These are phyloP conservation scores for Phlebiopsis gigantea DNA, from an alignment of 768 basidiomycete species.

Conservation along the genomic window DNA sequence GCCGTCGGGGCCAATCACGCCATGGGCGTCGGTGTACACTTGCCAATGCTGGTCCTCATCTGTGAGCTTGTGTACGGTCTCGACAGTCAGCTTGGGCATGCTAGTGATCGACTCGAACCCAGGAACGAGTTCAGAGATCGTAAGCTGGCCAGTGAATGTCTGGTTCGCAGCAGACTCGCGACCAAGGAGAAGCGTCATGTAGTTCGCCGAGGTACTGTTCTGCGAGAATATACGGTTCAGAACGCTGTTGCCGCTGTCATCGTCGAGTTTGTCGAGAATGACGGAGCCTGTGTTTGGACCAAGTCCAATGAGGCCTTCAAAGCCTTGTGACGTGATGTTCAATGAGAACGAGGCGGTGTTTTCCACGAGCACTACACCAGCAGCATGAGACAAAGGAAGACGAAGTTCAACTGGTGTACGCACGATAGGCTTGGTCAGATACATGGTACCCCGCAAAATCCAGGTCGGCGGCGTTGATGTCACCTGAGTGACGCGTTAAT, in stretches of 20 bases:
- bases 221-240: slow-evolving; percentile 63
- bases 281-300: slow-evolving; percentile 72
- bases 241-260: slow-evolving; percentile 46
- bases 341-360: slow-evolving; percentile 61
- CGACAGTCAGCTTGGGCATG: slow-evolving; percentile 62
- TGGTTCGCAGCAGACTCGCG: slow-evolving; percentile 52
- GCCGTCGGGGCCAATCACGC: slow-evolving; percentile 77
- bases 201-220: slow-evolving; percentile 51
- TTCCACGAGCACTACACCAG: slow-evolving; percentile 49
- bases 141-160: slow-evolving; percentile 56
- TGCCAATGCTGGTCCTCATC: slow-evolving; percentile 81
- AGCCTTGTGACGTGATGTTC: slow-evolving; percentile 55
- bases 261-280: slow-evolving; percentile 51
- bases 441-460: slow-evolving; percentile 54
- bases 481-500: slow-evolving; percentile 32
- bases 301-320: slow-evolving; percentile 69
- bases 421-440: slow-evolving; percentile 39
- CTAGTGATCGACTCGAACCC: slow-evolving; percentile 55
- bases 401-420: background rate
- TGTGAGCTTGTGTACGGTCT: slow-evolving; percentile 55
- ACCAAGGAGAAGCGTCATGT: slow-evolving; percentile 63
- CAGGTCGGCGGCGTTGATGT: slow-evolving; percentile 48
- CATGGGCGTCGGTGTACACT: slow-evolving; percentile 57
- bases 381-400: background rate
- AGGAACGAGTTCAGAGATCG: slow-evolving; percentile 58